These are phyloP conservation scores for Paspalum vaginatum DNA, from an alignment of 176 grass and related monocot species.

Conservation along the genomic window DNA sequence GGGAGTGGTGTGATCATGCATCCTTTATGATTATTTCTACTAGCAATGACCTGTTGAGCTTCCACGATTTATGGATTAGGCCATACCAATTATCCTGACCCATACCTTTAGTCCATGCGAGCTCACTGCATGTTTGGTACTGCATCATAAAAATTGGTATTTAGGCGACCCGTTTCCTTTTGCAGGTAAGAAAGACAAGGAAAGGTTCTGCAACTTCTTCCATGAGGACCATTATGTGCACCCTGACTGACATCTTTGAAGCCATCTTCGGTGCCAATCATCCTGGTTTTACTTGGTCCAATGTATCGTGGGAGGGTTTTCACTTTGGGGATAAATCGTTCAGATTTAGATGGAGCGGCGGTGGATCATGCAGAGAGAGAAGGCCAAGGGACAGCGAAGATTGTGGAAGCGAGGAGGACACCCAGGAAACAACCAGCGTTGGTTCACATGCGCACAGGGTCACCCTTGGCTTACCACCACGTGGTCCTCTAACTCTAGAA, in stretches of 20 bases:
- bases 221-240: slow-evolving; percentile 60
- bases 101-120: neutral
- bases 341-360: slow-evolving; percentile 50
- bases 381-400: slow-evolving; percentile 55
- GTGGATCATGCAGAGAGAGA: slow-evolving; percentile 48
- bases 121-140: neutral
- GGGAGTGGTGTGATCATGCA: neutral
- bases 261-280: slow-evolving; percentile 42
- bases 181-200: slow-evolving; percentile 58
- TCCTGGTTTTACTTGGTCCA: slow-evolving; percentile 65
- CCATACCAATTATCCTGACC: neutral
- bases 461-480: slow-evolving; percentile 60
- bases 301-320: slow-evolving; percentile 65
- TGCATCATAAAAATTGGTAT: neutral
- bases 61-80: slow-evolving; percentile 13
- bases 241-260: slow-evolving; percentile 71
- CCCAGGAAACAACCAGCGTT: slow-evolving; percentile 37
- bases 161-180: neutral
- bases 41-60: neutral
- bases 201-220: slow-evolving; percentile 52
- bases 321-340: slow-evolving; percentile 45
- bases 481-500: slow-evolving; percentile 68
- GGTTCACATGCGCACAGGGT: slow-evolving; percentile 68
- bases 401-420: slow-evolving; percentile 53
- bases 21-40: too few relatives aligned